Conservation (phyloP, 257 asterid genomes). For the Solanum sparsipilum region DNA sequence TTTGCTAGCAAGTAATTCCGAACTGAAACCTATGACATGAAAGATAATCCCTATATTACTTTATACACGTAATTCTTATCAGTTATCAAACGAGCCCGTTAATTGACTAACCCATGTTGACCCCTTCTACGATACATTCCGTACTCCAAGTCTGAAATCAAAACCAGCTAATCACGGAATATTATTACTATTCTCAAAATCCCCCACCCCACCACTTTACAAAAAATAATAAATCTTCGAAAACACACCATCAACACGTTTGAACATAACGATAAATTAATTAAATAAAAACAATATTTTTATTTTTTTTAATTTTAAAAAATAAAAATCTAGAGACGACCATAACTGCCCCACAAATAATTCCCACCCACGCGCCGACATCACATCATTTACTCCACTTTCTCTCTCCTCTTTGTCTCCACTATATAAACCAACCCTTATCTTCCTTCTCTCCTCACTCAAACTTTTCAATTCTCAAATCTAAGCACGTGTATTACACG, state of each 20-base stretch:
- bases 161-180: constrained; percentile 1
- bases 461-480: neutral
- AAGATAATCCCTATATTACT: no score
- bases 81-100: neutral
- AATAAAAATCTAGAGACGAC: constrained; percentile 18
- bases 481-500: neutral
- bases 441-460: neutral
- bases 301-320: neutral
- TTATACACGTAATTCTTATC: no score
- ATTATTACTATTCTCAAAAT: neutral
- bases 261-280: neutral
- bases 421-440: constrained; percentile 17
- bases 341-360: constrained; percentile 22
- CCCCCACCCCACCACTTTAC: neutral
- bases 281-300: no score
- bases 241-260: neutral
- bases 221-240: neutral
- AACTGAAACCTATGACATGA: no score
- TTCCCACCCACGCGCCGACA: constrained; percentile 23
- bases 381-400: constrained; percentile 13
- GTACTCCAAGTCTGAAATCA: neutral
- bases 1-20: no score
- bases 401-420: constrained; percentile 15
- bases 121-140: neutral
- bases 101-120: neutral